Evolutionary conservation across 2,329 filamentous ascomycete genomes (phyloP).

Genomic region (Daldinia sp.): DNA sequence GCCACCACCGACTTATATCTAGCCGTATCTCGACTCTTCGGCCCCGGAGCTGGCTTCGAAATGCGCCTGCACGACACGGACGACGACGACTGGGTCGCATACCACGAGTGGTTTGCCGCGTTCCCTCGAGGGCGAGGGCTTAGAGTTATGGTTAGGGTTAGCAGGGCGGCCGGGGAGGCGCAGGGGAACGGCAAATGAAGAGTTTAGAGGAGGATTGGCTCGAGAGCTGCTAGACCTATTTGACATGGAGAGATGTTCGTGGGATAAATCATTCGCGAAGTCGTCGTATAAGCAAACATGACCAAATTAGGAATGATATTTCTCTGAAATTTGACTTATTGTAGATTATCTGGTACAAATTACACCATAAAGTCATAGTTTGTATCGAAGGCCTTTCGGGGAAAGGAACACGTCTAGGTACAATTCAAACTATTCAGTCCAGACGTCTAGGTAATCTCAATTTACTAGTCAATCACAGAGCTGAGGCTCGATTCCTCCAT

Average conservation of each 20-base stretch:
- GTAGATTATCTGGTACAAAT: too few species aligned
- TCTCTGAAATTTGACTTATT: too few species aligned
- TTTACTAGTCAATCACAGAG: not conserved
- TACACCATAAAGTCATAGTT: too few species aligned
- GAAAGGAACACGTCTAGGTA: too few species aligned
- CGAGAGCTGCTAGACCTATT: not conserved
- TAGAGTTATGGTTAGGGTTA: conserved; percentile 26
- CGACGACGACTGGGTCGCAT: conserved; percentile 38
- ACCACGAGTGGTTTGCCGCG: conserved; percentile 39
- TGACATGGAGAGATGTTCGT: not conserved
- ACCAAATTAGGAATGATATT: too few species aligned
- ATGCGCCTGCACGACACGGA: conserved; percentile 30
- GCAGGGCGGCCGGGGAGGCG: conserved; percentile 27
- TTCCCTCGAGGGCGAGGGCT: conserved; percentile 37
- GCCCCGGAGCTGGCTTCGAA: conserved; percentile 31
- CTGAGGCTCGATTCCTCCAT: too few species aligned
- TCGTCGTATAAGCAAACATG: too few species aligned
- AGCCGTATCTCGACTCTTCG: conserved; percentile 38
- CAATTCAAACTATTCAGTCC: too few species aligned
- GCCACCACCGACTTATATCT: conserved; percentile 39
- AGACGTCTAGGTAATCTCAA: not conserved
- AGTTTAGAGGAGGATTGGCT: not conserved
- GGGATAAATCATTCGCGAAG: too few species aligned
- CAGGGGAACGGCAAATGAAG: not conserved
- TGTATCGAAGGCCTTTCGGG: too few species aligned